Evolutionary conservation across 1,139 yeast genomes (phyloP).

Genomic region (Meyerozyma athensensis): DNA sequence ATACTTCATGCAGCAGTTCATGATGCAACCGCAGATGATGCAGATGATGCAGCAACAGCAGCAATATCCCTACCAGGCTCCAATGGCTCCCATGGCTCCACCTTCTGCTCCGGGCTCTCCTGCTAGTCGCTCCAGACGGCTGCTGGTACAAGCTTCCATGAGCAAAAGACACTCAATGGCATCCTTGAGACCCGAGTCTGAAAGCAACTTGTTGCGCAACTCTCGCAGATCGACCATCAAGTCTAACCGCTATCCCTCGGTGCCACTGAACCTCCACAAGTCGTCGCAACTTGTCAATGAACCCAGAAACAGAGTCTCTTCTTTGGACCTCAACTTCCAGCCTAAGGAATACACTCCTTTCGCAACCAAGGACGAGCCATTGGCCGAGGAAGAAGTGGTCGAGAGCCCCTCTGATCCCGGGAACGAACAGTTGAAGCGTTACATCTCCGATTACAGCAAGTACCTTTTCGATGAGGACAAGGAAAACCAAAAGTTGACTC

Average conservation of each 20-base stretch:
- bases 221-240: slow-evolving; percentile 32
- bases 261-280: slow-evolving; percentile 20
- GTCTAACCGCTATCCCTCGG: slow-evolving; percentile 35
- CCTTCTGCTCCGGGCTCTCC: slow-evolving; percentile 7
- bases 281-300: slow-evolving; percentile 6
- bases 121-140: slow-evolving; percentile 6
- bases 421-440: slow-evolving; percentile 5
- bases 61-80: slow-evolving; percentile 3
- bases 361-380: slow-evolving; percentile 10
- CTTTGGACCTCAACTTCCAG: slow-evolving; percentile 25
- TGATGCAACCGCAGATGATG: slow-evolving; percentile 8
- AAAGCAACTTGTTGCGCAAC: slow-evolving; percentile 22
- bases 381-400: slow-evolving; percentile 4
- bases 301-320: slow-evolving; percentile 15
- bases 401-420: not conserved
- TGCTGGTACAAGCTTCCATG: slow-evolving; percentile 1
- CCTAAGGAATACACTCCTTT: slow-evolving; percentile 14
- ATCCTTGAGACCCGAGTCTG: slow-evolving; percentile 8
- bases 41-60: slow-evolving; percentile 5
- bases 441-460: slow-evolving; percentile 33
- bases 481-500: slow-evolving; percentile 11
- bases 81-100: slow-evolving; percentile 3
- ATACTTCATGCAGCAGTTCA: slow-evolving; percentile 8
- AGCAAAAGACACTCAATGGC: not conserved
- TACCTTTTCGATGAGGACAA: slow-evolving; percentile 27